Conservation (phyloP, 345 rosid species). For the Nasturtium officinale region DNA sequence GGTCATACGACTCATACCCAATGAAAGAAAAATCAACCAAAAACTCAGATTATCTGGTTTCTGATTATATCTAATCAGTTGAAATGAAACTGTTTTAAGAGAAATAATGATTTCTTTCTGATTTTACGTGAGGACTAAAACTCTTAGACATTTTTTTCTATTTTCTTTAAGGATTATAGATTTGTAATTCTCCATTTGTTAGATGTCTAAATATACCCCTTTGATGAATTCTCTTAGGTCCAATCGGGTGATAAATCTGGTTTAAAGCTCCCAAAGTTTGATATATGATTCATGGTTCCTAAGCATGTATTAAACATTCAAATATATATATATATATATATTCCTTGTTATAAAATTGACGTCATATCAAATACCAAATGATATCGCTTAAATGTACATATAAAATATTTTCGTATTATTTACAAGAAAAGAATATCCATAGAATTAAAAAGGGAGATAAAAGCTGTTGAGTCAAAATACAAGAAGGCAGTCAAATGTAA, state of each 20-base stretch:
- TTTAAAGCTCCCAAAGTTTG: background rate
- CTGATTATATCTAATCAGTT: no score
- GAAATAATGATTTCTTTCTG: background rate
- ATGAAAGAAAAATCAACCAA: background rate
- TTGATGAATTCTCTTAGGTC: background rate
- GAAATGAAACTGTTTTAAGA: no score
- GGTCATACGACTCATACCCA: background rate
- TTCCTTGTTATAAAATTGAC: background rate
- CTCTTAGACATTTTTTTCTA: background rate
- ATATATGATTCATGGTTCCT: background rate
- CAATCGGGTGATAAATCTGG: background rate
- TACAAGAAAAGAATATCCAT: background rate
- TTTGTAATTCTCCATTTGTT: background rate
- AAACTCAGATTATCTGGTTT: no score
- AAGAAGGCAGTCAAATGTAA: slow-evolving; percentile 7
- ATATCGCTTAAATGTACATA: background rate
- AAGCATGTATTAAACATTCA: background rate
- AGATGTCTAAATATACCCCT: no score
- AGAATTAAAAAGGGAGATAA: slow-evolving; percentile 3
- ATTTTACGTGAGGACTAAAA: background rate
- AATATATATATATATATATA: no score
- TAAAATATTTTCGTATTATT: background rate
- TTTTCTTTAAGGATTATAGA: background rate
- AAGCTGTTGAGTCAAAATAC: slow-evolving; percentile 11
- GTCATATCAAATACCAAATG: background rate